Base-by-base conservation (phyloP, 352 stramenopile species). In the Phytophthora fragariae region DNA sequence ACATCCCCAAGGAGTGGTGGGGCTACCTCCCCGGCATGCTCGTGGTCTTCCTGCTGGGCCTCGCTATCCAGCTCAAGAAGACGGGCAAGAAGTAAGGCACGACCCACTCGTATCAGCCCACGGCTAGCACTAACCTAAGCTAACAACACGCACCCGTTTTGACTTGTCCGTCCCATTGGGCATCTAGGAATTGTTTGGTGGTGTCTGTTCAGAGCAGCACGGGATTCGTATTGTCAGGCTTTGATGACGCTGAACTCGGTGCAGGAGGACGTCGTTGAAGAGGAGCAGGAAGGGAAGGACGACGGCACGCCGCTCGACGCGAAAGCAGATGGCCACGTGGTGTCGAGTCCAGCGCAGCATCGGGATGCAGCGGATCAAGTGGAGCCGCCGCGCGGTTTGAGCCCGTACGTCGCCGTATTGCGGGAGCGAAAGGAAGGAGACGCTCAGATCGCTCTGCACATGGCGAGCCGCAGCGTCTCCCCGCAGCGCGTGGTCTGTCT, bases 61-160 rank as follows among this genome's bases (percentile, higher is more conserved):
- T 87, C 17, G n/a, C 81, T 33, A 76, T 91, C 58, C 82, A 91
- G 73, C 80, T 90, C 73, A 81, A 80, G 70, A 86, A 84, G 68
- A 89, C 83, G 15, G 75, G 71, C 69, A 79, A 74, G 59, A 82
- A 77, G 64, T 80, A 80, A 65, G 44, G 15, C 24, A 19, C 17
- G 24, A 50, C 52, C 46, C 63, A 75, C 65, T 57, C 24, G 24
- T 27, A 27, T 27, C 24, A 27, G 24, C 24, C 24, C 24, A 76
- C 57, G 55, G 57, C 19, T 59, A 35, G 15, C 29, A 33, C 17
- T 55, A 62, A 53, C 37, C 19, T 29, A 44, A 5, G 15, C 46
- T 56, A 68, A 44, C 49, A 72, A 27, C 6, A 62, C 31, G 2
- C 31, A 39, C 52, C 54, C 49, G 31, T 73, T 73, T 68, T 63